Evolutionary conservation across 2,329 filamentous ascomycete genomes (phyloP), one percentile per base, ranked within the genome.

Genomic region (Triangularia verruculosa): DNA sequence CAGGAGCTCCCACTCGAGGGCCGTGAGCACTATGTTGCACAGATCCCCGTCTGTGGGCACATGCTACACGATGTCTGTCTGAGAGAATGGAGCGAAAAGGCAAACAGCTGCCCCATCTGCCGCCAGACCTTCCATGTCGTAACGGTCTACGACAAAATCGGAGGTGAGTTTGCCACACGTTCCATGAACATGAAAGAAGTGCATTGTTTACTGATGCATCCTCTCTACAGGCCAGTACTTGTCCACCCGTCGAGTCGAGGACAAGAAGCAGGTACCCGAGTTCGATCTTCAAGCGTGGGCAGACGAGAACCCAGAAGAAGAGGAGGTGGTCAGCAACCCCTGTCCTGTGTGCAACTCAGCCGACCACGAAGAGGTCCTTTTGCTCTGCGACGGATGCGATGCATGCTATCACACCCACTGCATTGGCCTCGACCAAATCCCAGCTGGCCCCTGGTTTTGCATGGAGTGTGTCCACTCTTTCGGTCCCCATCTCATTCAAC

Each of bases 51-150:
- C 55, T 99, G 95, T 78, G 91, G 92, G 64, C 96, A 99, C 81
- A 86, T 93, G 70, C 83, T 99, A 70, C 95, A 99, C 79, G 89
- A 99, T 79, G 88, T 90, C 59, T 99, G 95, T 77, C 84, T 99
- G 70, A 90, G 90, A 71, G 92, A 93, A 70, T 99, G 95, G 95
- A 92, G 94, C 54, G 92, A 96, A 78, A 90, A 96, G 76, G 94
- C 95, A 68, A 99, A 98, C 78, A 97, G 93, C 75, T 99, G 95
- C 77, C 95, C 95, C 54, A 97, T 99, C 76, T 99, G 95, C 78
- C 91, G 95, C 70, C 90, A 92, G 72, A 87, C 85, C 67, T 98
- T 99, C 80, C 94, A 98, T 77, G 80, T 89, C 71, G 93, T 99
- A 69, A 88, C 95, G 74, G 88, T 99, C 66, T 90, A 90, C 76